A percentile compares a stretch with the other conserved stretches of the same genome.
Evolutionary conservation across 192 early-diverging fungal species (phyloP).

Genomic region (Cetraspora pellucida): DNA sequence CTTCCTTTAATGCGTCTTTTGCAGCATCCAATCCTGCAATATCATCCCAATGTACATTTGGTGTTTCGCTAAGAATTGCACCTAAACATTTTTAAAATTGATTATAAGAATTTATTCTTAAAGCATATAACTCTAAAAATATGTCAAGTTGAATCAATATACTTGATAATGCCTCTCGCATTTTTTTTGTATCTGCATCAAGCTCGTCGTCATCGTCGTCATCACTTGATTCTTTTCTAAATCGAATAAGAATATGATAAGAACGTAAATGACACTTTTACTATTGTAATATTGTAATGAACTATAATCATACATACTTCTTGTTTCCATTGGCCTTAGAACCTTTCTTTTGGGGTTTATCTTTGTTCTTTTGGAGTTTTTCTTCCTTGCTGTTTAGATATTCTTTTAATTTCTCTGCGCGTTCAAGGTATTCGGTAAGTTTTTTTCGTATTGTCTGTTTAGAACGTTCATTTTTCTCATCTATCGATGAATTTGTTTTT

Average conservation of each 20-base stretch:
- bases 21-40: slow-evolving; percentile 94
- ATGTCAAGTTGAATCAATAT: background rate
- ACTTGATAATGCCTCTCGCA: slow-evolving; percentile 64
- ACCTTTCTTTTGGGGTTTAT: slow-evolving; percentile 53
- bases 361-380: slow-evolving; percentile 39
- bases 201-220: slow-evolving; percentile 57
- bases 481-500: slow-evolving; percentile 40
- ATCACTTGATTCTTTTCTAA: slow-evolving; percentile 36
- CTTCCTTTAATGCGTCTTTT: slow-evolving; percentile 97
- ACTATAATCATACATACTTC: slow-evolving; percentile 1
- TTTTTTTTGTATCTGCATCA: slow-evolving; percentile 82
- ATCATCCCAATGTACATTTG: slow-evolving; percentile 96
- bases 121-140: too few species aligned
- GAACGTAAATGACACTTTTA: background rate
- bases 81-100: slow-evolving; percentile 41
- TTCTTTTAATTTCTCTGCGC: slow-evolving; percentile 93
- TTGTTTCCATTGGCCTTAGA: slow-evolving; percentile 60
- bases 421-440: slow-evolving; percentile 89
- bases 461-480: slow-evolving; percentile 92
- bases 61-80: slow-evolving; percentile 93
- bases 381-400: slow-evolving; percentile 75
- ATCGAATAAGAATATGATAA: background rate
- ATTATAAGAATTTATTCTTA: too few species aligned
- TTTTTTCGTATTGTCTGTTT: slow-evolving; percentile 86
- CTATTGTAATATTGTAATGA: background rate